These are phyloP conservation scores for Coniochaeta prunicola DNA, from an alignment of 2,329 filamentous ascomycete genomes.

Conservation along the genomic window DNA sequence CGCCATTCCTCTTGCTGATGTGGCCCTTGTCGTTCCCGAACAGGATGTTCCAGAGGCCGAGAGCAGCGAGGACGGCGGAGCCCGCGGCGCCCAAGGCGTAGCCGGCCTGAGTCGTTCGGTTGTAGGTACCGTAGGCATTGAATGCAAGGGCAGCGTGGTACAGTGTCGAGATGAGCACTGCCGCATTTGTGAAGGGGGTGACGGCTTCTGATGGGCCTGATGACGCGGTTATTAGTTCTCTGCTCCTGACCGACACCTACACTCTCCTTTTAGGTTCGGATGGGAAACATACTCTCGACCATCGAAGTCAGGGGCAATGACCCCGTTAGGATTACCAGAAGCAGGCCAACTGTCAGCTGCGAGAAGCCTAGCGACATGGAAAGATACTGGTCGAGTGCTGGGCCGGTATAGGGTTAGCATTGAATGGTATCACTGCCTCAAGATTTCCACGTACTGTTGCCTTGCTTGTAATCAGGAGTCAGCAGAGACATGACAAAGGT, in stretches of 20 bases:
- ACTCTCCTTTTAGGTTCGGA: neutral
- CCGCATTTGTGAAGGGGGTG: constrained; percentile 59
- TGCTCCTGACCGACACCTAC: too few species aligned
- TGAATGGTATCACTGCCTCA: neutral
- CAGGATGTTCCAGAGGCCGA: constrained; percentile 56
- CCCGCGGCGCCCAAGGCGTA: constrained; percentile 55
- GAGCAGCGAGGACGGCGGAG: constrained; percentile 47
- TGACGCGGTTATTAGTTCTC: neutral
- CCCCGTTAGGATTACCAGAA: constrained; percentile 64
- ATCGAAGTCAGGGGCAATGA: constrained; percentile 56
- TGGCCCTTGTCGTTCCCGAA: constrained; percentile 28
- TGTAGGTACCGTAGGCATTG: constrained; percentile 63
- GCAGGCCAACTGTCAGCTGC: constrained; percentile 55
- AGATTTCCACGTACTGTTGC: constrained; percentile 20
- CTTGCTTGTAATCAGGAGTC: constrained; percentile 20
- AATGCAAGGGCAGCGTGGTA: constrained; percentile 59
- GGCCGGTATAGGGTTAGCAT: neutral
- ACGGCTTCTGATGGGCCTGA: constrained; percentile 29
- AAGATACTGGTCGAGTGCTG: constrained; percentile 65
- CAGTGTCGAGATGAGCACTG: constrained; percentile 55
- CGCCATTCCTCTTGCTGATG: constrained; percentile 29
- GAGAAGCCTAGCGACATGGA: constrained; percentile 62
- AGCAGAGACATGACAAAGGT: constrained; percentile 39
- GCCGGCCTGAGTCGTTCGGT: constrained; percentile 44
- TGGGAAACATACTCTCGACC: constrained; percentile 25